Evolutionary conservation across 2,329 filamentous ascomycete genomes (phyloP).

Genomic region (Dactylellina drechsleri): DNA sequence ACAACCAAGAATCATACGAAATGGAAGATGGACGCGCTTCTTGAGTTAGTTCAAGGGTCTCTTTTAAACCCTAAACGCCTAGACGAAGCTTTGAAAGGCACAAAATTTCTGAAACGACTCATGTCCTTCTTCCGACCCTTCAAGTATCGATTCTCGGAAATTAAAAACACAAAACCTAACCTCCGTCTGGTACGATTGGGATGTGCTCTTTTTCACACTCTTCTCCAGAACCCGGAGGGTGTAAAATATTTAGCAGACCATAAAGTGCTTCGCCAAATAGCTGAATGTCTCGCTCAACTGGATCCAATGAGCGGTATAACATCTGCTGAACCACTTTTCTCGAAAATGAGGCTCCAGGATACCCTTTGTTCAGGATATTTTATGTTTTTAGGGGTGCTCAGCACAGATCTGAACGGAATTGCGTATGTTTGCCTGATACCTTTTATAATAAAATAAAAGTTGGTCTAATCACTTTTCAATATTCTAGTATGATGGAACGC

Average conservation of each 20-base stretch:
- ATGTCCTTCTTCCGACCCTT: conserved; percentile 96
- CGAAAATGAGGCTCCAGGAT: conserved; percentile 81
- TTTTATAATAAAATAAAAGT: not conserved
- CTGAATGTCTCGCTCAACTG: conserved; percentile 93
- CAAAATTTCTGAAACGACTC: conserved; percentile 94
- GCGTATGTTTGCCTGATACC: conserved; percentile 61
- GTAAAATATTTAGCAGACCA: conserved; percentile 86
- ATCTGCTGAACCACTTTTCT: conserved; percentile 88
- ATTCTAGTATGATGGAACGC: conserved; percentile 77
- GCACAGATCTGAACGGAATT: conserved; percentile 81
- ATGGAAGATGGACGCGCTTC: conserved; percentile 96
- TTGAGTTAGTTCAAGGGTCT: conserved; percentile 90
- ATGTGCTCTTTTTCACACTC: conserved; percentile 84
- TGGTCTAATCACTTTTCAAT: not conserved
- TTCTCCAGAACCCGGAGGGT: conserved; percentile 87
- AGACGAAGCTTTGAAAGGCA: conserved; percentile 91
- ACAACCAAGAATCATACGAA: conserved; percentile 90
- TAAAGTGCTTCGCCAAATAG: conserved; percentile 91
- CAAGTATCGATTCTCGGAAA: conserved; percentile 92
- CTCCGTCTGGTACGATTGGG: conserved; percentile 93
- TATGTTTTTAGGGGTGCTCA: conserved; percentile 85
- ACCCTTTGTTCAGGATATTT: conserved; percentile 79
- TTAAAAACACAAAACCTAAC: conserved; percentile 88
- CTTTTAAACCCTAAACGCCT: conserved; percentile 88
- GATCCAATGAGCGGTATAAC: conserved; percentile 76